Conservation (phyloP, 2,329 filamentous ascomycete genomes). For the Penicillium sp. region DNA sequence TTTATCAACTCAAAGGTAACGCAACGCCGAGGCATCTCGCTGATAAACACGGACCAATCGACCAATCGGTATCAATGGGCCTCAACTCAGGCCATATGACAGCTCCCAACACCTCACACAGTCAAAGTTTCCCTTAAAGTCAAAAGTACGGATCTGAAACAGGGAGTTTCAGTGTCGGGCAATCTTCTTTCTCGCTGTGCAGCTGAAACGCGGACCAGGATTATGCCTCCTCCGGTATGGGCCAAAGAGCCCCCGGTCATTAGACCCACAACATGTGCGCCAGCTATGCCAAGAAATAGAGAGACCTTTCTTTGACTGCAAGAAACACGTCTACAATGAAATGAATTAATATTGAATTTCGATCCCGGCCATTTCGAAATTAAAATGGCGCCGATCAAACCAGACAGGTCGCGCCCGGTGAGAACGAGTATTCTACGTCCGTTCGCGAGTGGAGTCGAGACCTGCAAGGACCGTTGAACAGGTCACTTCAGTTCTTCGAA, state of each 20-base stretch:
- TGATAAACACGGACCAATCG: no score
- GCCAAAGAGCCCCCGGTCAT: not conserved
- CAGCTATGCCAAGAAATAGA: not conserved
- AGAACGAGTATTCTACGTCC: not conserved
- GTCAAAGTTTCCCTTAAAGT: not conserved
- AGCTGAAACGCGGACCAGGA: slow-evolving; percentile 13
- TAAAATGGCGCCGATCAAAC: not conserved
- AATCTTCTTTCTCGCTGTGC: slow-evolving; percentile 11
- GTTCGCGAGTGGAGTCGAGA: not conserved
- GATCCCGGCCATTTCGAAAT: not conserved
- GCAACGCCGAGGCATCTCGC: no score
- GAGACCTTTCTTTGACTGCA: not conserved
- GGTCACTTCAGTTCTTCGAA: slow-evolving; percentile 10
- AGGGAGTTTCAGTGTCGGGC: slow-evolving; percentile 5
- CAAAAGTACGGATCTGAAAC: not conserved
- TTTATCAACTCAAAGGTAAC: no score
- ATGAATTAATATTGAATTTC: not conserved
- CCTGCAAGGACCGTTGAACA: not conserved
- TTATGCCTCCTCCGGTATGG: slow-evolving; percentile 1
- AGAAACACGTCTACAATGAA: not conserved
- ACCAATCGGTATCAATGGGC: not conserved
- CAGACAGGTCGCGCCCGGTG: not conserved
- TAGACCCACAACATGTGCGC: slow-evolving; percentile 9
- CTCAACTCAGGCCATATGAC: not conserved
- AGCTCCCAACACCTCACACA: not conserved